Evolutionary conservation across 352 stramenopile species (phyloP), one percentile per base, ranked within the genome.

Genomic region (Phytophthora pinifolia): DNA sequence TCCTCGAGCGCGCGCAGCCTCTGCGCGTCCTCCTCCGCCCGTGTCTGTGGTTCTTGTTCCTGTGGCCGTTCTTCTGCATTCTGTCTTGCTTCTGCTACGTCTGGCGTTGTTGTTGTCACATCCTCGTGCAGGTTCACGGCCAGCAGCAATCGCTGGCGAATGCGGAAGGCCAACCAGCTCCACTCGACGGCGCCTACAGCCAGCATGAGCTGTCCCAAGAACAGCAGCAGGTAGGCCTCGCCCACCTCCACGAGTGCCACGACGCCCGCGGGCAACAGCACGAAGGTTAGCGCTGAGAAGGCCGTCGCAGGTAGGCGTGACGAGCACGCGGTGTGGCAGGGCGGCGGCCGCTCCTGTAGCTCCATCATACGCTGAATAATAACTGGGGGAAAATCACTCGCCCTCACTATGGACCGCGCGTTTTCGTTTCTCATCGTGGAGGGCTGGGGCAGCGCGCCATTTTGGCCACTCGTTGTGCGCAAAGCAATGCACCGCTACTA

Each of bases 121-220:
- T 52, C 42, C 15, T 54, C 52, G 30, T 65, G 57, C 15, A 72
- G 30, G 18, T 46, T 67, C 3, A 79, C 50, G 7, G 65, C 59
- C 13, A 83, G 60, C 17, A 83, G 47, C 43, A 83, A 37, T 12
- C 73, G 74, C 30, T 63, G 51, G 27, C 73, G 67, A 20, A 83
- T 74, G 35, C 73, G 73, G 52, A 75, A 83, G 42, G 63, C 60
- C 18, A 83, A 39, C 70, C 67, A 83, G 32, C 58, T 72, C 73
- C 67, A 83, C 57, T 83, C 73, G 37, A 83, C 65, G 15, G 70
- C 65, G 31, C 57, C 56, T 2, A 80, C 29, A 3, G 65, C 73
- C 31, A 83, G 51, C 37, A 79, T 25, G 20, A 72, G 36, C 31
- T 83, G 65, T 2, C 35, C 67, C 10, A 77, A 34, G 42, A 77